A percentile compares a stretch with the other conserved stretches of the same genome.
phyloP scores from a whole-genome alignment of 148 eudicot species.

The Amaranthus hypochondriacus region DNA sequence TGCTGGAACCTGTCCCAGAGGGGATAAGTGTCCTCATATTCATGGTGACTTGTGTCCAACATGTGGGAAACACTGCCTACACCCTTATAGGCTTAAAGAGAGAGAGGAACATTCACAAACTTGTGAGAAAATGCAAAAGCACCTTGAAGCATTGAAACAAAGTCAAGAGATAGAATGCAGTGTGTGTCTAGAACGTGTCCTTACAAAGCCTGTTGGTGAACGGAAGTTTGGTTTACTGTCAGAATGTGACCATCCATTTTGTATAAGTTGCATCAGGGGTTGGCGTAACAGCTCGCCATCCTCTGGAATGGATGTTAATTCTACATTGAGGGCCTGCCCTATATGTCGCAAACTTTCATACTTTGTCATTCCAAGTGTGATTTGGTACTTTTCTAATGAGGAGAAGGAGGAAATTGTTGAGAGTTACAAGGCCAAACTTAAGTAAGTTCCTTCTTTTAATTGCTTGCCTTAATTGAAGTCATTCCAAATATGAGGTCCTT shows the following conservation, averaged over 20 bases:
- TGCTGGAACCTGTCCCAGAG: slow-evolving; percentile 83
- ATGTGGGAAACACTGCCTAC: slow-evolving; percentile 80
- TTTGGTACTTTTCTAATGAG: slow-evolving; percentile 79
- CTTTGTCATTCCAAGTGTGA: slow-evolving; percentile 95
- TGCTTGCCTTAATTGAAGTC: background rate
- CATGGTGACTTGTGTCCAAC: slow-evolving; percentile 84
- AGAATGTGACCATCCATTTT: slow-evolving; percentile 95
- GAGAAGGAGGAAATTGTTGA: slow-evolving; percentile 80
- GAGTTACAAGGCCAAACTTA: slow-evolving; percentile 77
- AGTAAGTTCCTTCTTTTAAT: slow-evolving; percentile 36
- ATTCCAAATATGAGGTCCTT: background rate
- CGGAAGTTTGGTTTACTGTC: slow-evolving; percentile 90
- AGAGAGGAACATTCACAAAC: slow-evolving; percentile 65
- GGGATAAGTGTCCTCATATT: slow-evolving; percentile 78
- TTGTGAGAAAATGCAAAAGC: slow-evolving; percentile 73
- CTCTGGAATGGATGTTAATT: slow-evolving; percentile 91
- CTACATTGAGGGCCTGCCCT: slow-evolving; percentile 91
- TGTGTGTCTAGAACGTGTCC: slow-evolving; percentile 92
- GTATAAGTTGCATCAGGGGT: slow-evolving; percentile 79
- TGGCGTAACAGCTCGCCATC: slow-evolving; percentile 89
- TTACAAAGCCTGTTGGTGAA: slow-evolving; percentile 63
- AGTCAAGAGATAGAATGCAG: slow-evolving; percentile 98
- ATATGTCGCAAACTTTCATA: slow-evolving; percentile 91
- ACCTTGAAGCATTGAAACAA: slow-evolving; percentile 58
- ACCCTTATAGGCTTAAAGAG: slow-evolving; percentile 77